Percentiles rank a stretch among this genome's conserved stretches.
Evolutionary conservation across 345 rosid species (phyloP).

Genomic region (Noccaea bulbosa): DNA sequence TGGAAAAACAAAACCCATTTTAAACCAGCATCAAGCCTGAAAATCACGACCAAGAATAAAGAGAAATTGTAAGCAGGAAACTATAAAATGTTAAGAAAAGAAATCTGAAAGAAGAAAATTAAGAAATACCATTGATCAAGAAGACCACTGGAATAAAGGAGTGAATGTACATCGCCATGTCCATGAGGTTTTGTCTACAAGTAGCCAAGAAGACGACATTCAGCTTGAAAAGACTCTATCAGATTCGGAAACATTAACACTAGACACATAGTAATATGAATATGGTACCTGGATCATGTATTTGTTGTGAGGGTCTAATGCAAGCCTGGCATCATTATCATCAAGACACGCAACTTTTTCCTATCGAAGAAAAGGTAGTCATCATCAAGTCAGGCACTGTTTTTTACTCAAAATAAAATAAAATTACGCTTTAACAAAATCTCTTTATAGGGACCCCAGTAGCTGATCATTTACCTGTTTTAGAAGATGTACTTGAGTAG

Average conservation of each 20-base stretch:
- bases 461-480: conserved; percentile 68
- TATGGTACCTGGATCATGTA: conserved; percentile 80
- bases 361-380: conserved; percentile 44
- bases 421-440: not conserved
- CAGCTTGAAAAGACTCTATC: conserved; percentile 7
- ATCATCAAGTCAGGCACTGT: not conserved
- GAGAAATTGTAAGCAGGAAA: not conserved
- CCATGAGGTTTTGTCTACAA: conserved; percentile 96
- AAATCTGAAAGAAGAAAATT: conserved; percentile 41
- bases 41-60: conserved; percentile 19
- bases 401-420: not conserved
- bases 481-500: conserved; percentile 81
- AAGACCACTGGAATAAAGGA: conserved; percentile 87
- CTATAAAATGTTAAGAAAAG: not conserved
- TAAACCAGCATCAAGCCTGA: conserved; percentile 74
- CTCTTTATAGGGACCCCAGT: conserved; percentile 3
- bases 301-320: conserved; percentile 77
- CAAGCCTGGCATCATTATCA: conserved; percentile 91
- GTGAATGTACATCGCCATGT: conserved; percentile 95
- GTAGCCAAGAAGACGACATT: conserved; percentile 35
- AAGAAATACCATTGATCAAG: conserved; percentile 65
- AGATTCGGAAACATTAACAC: conserved; percentile 5
- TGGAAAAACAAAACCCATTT: conserved; percentile 97
- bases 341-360: conserved; percentile 98
- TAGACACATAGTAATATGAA: not conserved